Base-by-base conservation (phyloP, 768 basidiomycete genomes). In the Nidularia pulvinata region DNA sequence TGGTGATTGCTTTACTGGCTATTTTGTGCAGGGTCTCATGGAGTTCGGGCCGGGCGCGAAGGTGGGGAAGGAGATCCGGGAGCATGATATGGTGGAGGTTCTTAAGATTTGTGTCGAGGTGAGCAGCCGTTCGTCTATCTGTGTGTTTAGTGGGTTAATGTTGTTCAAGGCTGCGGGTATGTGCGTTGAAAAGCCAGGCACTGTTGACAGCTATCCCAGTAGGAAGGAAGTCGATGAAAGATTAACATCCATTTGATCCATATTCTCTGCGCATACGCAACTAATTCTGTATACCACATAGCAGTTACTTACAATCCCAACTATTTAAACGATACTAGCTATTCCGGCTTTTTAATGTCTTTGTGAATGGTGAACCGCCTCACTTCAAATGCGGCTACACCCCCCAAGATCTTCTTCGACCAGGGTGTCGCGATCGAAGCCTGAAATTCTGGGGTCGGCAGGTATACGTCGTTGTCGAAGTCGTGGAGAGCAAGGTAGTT, bases 1-100 rank as follows among this genome's bases (percentile, higher is more conserved):
- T 1, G 85, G 85, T 0, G 85, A 86, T 57, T 84, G 83, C 55
- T 85, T 85, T 61, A 76, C 83, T 0, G 85, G 85, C 10, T 86
- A 83, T 58, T 74, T 85, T 57, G 78, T 84, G 11, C 69, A 74
- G 10, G 81, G 79, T 0, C 65, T 86, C 39, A 84, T 85, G 84
- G 64, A 70, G 36, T 61, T 68, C 48, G 71, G 63, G 0, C 52
- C 65, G 19, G 32, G 58, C 16, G 60, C 64, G 1, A 62, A 56
- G 43, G 47, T 63, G 14, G 65, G 65, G 7, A 57, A 57, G 16
- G 68, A 65, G 14, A 66, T 73, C 35, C 53, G 49, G 13, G 67
- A 67, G 46, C 51, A 61, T 11, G 75, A 76, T 37, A 55, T 77
- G 5, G 61, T 55, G 14, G 50, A 51, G 39, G 61, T 80, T 4